Evolutionary conservation across 2,329 filamentous ascomycete genomes (phyloP), one percentile per base, ranked within the genome.

Genomic region (Botrytis elliptica): DNA sequence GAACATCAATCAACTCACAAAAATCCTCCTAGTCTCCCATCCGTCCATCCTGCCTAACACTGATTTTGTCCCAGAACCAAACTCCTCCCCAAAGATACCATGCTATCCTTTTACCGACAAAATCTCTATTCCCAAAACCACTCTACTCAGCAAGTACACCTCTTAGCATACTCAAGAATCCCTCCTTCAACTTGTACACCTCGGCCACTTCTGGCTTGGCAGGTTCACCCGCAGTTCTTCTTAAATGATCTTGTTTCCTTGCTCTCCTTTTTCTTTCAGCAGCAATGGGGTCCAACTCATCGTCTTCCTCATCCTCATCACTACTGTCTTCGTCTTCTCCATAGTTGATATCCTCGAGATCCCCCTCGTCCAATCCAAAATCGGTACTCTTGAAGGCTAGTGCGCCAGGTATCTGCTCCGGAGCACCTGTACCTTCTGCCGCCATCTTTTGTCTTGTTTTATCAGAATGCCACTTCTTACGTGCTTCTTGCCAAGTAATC

Each of bases 401-500:
- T 38, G 85, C 89, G 14, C 87, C 88, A 10, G 87, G 86, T 70
- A 84, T 82, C 73, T 87, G 82, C 40, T 86, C 85, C 29, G 84
- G 83, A 20, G 67, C 57, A 55, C 85, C 85, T 9, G 86, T 86
- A 4, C 90, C 90, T 79, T 95, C 94, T 3, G 94, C 94, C 0
- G 96, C 96, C 96, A 99, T 98, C 87, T 99, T 99, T 85, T 98
- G 96, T 71, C 95, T 87, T 14, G 96, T 99, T 87, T 99, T 99
- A 84, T 97, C 94, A 75, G 95, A 91, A 82, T 99, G 96, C 96
- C 96, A 99, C 84, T 95, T 95, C 87, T 99, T 98, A 72, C 96
- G 88, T 60, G 93, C 93, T 81, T 95, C 93, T 82, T 99, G 96
- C 96, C 96, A 99, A 66, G 91, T 87, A 78, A 99, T 96, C 68